Evolutionary conservation across 2,329 filamentous ascomycete genomes (phyloP).

Genomic region (Apiospora koreana): DNA sequence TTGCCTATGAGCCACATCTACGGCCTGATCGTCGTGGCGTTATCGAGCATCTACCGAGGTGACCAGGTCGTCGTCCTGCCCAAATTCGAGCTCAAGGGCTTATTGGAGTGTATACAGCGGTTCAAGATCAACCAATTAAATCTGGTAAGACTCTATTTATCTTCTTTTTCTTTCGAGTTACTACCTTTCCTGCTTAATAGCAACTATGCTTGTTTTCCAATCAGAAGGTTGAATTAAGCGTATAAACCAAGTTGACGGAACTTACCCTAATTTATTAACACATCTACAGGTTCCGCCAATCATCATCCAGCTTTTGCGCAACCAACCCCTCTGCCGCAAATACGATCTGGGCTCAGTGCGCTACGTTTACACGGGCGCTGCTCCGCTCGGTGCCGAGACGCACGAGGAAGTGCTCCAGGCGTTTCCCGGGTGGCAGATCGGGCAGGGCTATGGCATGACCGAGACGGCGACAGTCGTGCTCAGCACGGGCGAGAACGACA

Average conservation of each 20-base stretch:
- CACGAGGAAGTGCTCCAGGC: conserved; percentile 51
- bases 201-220: not conserved
- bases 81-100: conserved; percentile 69
- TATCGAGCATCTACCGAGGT: conserved; percentile 66
- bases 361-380: conserved; percentile 72
- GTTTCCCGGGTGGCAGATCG: conserved; percentile 57
- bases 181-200: not conserved
- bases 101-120: conserved; percentile 63
- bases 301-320: conserved; percentile 74
- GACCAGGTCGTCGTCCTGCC: conserved; percentile 71
- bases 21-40: conserved; percentile 69
- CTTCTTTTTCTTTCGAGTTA: not conserved
- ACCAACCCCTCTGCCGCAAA: conserved; percentile 58
- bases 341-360: conserved; percentile 72
- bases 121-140: conserved; percentile 68
- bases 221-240: not conserved
- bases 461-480: conserved; percentile 74
- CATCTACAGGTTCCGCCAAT: conserved; percentile 72
- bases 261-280: conserved; percentile 1
- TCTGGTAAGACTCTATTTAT: conserved; percentile 49
- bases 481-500: conserved; percentile 60
- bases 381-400: conserved; percentile 74
- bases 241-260: not conserved
- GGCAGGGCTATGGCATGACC: conserved; percentile 76
- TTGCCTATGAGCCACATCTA: conserved; percentile 81